Percentiles rank a stretch among this genome's conserved stretches.
Conservation (phyloP, 2,329 filamentous ascomycete species). For the Chaetomium strumarium region DNA sequence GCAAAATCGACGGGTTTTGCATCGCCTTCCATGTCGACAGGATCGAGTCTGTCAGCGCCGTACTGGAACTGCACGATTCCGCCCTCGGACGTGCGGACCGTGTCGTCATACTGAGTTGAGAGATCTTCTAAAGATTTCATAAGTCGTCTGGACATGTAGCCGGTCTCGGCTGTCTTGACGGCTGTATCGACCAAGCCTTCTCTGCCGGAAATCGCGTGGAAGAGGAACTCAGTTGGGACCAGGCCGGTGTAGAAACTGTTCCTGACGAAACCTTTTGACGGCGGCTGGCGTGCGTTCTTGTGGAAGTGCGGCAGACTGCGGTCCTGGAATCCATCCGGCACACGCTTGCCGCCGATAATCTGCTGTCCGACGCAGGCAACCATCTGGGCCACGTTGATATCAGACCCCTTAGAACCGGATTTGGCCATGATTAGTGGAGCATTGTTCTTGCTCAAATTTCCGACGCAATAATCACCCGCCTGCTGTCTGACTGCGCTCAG, state of each 20-base stretch:
- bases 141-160: slow-evolving; percentile 95
- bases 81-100: slow-evolving; percentile 83
- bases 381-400: slow-evolving; percentile 99
- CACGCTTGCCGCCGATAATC: slow-evolving; percentile 90
- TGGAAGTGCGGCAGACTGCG: slow-evolving; percentile 91
- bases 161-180: slow-evolving; percentile 97
- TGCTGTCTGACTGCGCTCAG: slow-evolving; percentile 86
- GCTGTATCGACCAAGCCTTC: slow-evolving; percentile 98
- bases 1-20: slow-evolving; percentile 90
- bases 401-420: slow-evolving; percentile 92
- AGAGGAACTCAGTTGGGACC: slow-evolving; percentile 86
- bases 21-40: slow-evolving; percentile 94
- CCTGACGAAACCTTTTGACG: slow-evolving; percentile 91
- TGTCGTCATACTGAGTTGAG: slow-evolving; percentile 89
- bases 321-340: slow-evolving; percentile 94
- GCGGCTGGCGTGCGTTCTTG: slow-evolving; percentile 86
- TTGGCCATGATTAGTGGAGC: slow-evolving; percentile 94
- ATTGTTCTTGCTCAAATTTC: slow-evolving; percentile 84
- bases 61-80: slow-evolving; percentile 96
- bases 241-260: slow-evolving; percentile 97
- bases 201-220: slow-evolving; percentile 97
- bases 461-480: slow-evolving; percentile 86
- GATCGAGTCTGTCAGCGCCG: slow-evolving; percentile 90
- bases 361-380: slow-evolving; percentile 95
- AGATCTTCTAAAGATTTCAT: slow-evolving; percentile 98